Evolutionary conservation across 75 land plant genomes (phyloP).

Genomic region (Larix kaempferi): DNA sequence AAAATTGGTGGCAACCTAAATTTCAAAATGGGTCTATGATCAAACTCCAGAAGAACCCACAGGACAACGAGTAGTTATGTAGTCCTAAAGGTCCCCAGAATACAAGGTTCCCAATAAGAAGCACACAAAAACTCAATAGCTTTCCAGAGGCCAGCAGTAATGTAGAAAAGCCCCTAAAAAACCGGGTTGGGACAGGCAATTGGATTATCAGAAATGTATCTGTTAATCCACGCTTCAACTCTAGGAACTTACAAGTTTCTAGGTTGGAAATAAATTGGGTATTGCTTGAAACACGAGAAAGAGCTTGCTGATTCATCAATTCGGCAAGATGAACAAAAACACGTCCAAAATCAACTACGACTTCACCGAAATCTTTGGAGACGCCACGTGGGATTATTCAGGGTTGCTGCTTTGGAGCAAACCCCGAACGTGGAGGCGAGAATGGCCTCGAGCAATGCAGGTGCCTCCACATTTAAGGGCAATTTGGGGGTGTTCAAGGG

Average conservation of each 20-base stretch:
- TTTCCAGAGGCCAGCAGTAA: background rate
- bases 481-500: background rate
- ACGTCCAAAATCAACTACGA: background rate
- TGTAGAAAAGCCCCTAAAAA: background rate
- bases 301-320: slow-evolving; percentile 5
- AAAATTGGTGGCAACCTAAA: background rate
- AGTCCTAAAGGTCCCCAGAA: background rate
- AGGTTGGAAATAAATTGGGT: background rate
- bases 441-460: too few relatives aligned
- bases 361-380: background rate
- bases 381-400: background rate
- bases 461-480: background rate
- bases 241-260: background rate
- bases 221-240: slow-evolving; percentile 3
- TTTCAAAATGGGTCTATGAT: slow-evolving; percentile 2
- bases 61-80: background rate
- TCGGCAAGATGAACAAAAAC: slow-evolving; percentile 1
- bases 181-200: background rate
- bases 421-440: background rate
- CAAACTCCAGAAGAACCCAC: background rate
- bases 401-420: background rate
- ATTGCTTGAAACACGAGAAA: background rate
- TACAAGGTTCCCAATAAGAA: background rate
- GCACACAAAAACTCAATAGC: background rate
- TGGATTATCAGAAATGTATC: background rate